Evolutionary conservation across 495 filamentous ascomycete genomes (phyloP), one percentile per base, ranked within the genome.

Genomic region (Bacidia gigantensis): DNA sequence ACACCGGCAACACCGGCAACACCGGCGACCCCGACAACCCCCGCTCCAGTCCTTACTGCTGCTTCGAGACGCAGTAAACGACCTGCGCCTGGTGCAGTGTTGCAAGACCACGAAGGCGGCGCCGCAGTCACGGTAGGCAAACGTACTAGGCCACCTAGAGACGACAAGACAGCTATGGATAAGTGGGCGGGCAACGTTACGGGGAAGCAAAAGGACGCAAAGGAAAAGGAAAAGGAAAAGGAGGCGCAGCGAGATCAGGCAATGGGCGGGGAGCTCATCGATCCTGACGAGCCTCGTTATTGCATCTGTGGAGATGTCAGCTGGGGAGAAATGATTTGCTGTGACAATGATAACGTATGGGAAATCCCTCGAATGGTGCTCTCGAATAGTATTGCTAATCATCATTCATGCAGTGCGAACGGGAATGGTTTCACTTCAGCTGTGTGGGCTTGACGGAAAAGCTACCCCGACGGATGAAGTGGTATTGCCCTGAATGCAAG

Each of bases 241-340:
- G 69, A 68, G 44, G 66, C 67, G 56, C 56, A 65, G n/a, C 72
- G 72, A 53, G 73, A 81, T 50, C 71, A 79, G 47, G 75, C 77
- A 46, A 79, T 81, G 50, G 79, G 78, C 48, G 79, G 75, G 5
- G 89, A 94, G 60, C 72, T 83, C 53, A 87, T 95, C 59, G 88
- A 95, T 66, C 81, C 86, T 3, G 75, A 89, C 57, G 92, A 96
- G 69, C 82, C 86, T 12, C 73, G 81, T 47, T 98, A 96, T 64
- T 98, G 92, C 65, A 64, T 92, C 11, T 98, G 92, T 66, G 83
- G 88, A 53, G 77, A 90, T 51, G 88, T 97, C 40, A 94, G 87
- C 62, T 95, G 81, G 63, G 92, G 92, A 47, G 83, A 79, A 23
- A 98, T 98, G 92, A 89, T 98, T 62, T 81, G 82, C 58, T 98